Evolutionary conservation across 345 rosid species (phyloP), one percentile per base, ranked within the genome.

Genomic region (Barbarea vulgaris): DNA sequence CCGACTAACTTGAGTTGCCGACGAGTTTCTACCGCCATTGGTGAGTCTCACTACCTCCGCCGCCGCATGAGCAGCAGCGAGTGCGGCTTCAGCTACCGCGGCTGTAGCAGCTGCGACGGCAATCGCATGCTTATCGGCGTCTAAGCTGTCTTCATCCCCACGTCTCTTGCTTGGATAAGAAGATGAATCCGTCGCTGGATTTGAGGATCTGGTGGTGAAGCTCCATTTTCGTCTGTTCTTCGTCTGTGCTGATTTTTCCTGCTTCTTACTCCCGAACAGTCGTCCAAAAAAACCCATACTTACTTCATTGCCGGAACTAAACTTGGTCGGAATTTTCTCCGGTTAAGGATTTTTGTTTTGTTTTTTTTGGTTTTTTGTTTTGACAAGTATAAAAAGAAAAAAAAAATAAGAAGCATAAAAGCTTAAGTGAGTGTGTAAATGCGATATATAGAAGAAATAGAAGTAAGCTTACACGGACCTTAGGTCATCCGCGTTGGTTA

Each of bases 71-170:
- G 97, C 98, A 2, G 98, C 96, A 0, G 93, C 91, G 4, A 93
- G 86, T 0, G 99, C 98, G 0, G 97, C 97, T 74, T 93, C 93
- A 9, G 97, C 97, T 3, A 86, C 98, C 0, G 90, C 97, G 3
- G 97, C 93, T 2, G 94, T 91, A 50, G 99, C 99, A 1, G 94
- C 85, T 4, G 98, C 99, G 5, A 95, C 97, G 3, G 94, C 97
- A 69, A 89, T 84, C 17, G 99, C 98, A 53, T 88, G 97, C 78
- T 86, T 84, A 77, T 82, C 84, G 25, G 90, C 82, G 69, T 93
- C 91, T 64, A 83, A 87, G 34, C 57, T 70, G 24, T 79, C 73
- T 66, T 60, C 74, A 1, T 50, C 65, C 6, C 46, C 61, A 39
- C 64, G 58, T 36, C 53, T 47, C 54, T 36, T 68, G 72, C 74